Evolutionary conservation across 495 filamentous ascomycete species (phyloP).

Genomic region (Aspergillus ellipticus): DNA sequence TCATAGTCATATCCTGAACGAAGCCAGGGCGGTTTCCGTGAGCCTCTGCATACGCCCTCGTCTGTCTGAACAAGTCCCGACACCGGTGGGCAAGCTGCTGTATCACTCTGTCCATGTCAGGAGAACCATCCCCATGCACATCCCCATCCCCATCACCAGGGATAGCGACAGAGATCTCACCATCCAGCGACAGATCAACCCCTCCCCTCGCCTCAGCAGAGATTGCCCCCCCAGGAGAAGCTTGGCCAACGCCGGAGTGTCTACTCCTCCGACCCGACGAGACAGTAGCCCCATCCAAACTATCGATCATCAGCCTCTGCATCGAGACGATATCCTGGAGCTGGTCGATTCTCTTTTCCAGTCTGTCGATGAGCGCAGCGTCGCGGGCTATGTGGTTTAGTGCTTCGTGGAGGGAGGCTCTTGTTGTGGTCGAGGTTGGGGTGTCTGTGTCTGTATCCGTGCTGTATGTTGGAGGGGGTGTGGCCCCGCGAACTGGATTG

Average conservation of each 20-base stretch:
- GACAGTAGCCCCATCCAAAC: too few relatives aligned
- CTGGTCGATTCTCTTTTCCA: slow-evolving; percentile 13
- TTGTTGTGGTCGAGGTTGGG: not conserved
- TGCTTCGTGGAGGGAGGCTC: slow-evolving; percentile 2
- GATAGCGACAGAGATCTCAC: too few relatives aligned
- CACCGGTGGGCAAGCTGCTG: slow-evolving; percentile 8
- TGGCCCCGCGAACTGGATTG: too few relatives aligned
- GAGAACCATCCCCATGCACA: slow-evolving; percentile 5
- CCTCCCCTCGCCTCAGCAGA: too few relatives aligned
- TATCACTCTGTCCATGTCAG: not conserved
- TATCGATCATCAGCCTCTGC: slow-evolving; percentile 25
- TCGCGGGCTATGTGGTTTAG: slow-evolving; percentile 7
- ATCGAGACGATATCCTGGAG: slow-evolving; percentile 20
- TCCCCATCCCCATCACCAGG: slow-evolving; percentile 14
- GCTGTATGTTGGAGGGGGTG: too few relatives aligned
- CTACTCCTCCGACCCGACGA: too few relatives aligned
- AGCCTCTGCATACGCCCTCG: slow-evolving; percentile 7
- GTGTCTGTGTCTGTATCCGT: not conserved
- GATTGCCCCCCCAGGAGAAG: too few relatives aligned
- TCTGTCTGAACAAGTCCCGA: slow-evolving; percentile 7
- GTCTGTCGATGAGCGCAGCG: slow-evolving; percentile 7
- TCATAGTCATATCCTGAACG: slow-evolving; percentile 13
- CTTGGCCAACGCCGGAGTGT: too few relatives aligned
- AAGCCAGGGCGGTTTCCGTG: slow-evolving; percentile 15
- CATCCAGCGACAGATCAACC: too few relatives aligned